These are phyloP conservation scores for Sporisorium scitamineum DNA, from an alignment of 1,284 basidiomycete species.

Conservation along the genomic window DNA sequence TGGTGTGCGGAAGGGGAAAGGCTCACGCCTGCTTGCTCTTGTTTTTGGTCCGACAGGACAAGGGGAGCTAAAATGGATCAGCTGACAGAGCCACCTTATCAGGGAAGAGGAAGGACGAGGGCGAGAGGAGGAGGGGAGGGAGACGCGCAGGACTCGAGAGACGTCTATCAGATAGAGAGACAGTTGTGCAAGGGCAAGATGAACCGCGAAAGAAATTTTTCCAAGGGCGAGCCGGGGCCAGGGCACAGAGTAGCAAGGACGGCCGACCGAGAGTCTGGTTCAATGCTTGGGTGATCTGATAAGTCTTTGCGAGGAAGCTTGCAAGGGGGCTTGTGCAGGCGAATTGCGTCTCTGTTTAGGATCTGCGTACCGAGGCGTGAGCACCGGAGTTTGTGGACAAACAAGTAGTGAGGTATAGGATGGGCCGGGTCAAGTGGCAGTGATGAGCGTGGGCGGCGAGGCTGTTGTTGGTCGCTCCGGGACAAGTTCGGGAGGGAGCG, in stretches of 20 bases:
- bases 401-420: not conserved
- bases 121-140: not conserved
- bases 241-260: not conserved
- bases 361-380: not conserved
- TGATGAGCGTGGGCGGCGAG: not conserved
- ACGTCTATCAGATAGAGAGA: conserved; percentile 11
- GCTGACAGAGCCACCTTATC: conserved; percentile 6
- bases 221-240: not conserved
- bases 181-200: not conserved
- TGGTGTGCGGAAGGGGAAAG: not conserved
- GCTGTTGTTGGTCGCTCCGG: conserved; percentile 2
- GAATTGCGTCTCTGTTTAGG: not conserved
- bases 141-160: not conserved
- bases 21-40: no score
- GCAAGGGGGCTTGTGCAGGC: not conserved
- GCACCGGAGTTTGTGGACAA: not conserved
- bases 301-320: conserved; percentile 3
- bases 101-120: not conserved
- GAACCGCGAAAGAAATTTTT: not conserved
- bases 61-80: not conserved
- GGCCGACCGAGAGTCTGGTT: not conserved
- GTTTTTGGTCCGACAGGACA: not conserved
- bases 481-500: conserved; percentile 8
- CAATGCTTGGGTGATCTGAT: conserved; percentile 8
- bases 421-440: not conserved